Conservation (phyloP, 371 early-diverging fungal genomes). For the Mortierella sp. region DNA sequence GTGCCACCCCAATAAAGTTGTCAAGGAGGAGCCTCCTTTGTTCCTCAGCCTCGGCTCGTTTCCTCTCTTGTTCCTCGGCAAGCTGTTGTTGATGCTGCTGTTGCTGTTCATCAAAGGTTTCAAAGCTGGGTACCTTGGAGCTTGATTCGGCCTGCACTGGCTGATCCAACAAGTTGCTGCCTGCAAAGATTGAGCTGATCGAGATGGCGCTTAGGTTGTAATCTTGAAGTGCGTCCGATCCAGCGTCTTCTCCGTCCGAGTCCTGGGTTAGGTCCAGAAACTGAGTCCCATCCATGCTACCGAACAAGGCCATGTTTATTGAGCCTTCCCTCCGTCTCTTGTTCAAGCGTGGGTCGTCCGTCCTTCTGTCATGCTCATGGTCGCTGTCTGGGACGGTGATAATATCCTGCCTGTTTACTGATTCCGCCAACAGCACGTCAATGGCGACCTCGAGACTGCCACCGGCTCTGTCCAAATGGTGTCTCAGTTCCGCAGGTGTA, state of each 20-base stretch:
- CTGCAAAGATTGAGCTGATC: background rate
- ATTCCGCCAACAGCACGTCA: conserved; percentile 5
- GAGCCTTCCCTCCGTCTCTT: background rate
- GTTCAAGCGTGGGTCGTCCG: background rate
- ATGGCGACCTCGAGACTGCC: conserved; percentile 22
- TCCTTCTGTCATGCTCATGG: background rate
- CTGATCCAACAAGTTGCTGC: background rate
- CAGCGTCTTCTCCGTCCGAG: conserved; percentile 10
- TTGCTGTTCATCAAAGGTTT: conserved; percentile 28
- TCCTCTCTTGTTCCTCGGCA: conserved; percentile 8
- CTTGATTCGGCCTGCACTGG: background rate
- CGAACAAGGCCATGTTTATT: background rate
- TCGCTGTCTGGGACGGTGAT: background rate
- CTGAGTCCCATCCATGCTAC: background rate
- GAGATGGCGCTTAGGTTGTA: no score
- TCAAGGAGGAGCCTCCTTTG: conserved; percentile 9
- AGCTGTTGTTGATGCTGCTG: background rate
- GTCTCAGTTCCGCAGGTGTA: conserved; percentile 1
- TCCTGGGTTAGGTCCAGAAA: conserved; percentile 15
- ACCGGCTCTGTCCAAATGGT: conserved; percentile 20
- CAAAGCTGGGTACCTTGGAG: conserved; percentile 8
- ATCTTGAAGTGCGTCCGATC: background rate
- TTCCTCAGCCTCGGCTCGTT: conserved; percentile 9
- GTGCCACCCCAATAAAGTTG: conserved; percentile 36
- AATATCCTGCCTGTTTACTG: background rate